Percentiles rank a stretch among this genome's conserved stretches.
Evolutionary conservation across 306 rosid species (phyloP).

Genomic region (Hylodesmum podocarpum): DNA sequence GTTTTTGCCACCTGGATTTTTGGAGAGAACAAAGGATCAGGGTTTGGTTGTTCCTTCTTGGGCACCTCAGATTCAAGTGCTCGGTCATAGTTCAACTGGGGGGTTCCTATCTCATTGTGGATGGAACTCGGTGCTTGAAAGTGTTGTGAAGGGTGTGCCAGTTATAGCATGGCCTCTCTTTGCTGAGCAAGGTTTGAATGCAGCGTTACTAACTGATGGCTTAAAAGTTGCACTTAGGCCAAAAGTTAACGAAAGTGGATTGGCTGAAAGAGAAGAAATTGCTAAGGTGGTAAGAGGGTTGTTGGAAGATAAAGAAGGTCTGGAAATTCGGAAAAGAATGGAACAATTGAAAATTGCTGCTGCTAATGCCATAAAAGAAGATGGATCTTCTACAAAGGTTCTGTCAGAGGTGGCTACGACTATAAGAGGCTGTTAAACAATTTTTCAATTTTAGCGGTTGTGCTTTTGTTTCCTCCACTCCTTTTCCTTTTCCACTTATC

Average conservation of each 20-base stretch:
- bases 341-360: constrained; percentile 25
- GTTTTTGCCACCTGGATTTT: constrained; percentile 24
- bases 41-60: constrained; percentile 32
- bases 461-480: neutral
- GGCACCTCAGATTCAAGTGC: constrained; percentile 36
- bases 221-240: constrained; percentile 40
- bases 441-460: neutral
- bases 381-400: constrained; percentile 40
- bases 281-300: constrained; percentile 18
- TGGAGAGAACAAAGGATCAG: constrained; percentile 32
- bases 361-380: constrained; percentile 2
- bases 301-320: constrained; percentile 36
- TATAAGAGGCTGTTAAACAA: neutral
- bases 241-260: constrained; percentile 12
- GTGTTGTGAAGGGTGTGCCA: constrained; percentile 29
- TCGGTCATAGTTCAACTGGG: constrained; percentile 28
- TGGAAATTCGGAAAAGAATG: constrained; percentile 2
- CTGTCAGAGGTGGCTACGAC: constrained; percentile 25
- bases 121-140: constrained; percentile 39
- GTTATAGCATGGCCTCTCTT: constrained; percentile 38
- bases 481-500: neutral
- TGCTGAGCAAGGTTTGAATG: constrained; percentile 37
- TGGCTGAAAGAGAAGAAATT: constrained; percentile 37
- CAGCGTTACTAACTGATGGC: constrained; percentile 10
- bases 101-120: constrained; percentile 40